These are phyloP conservation scores for Serendipita vermifera DNA, from an alignment of 768 basidiomycete species.

Conservation along the genomic window DNA sequence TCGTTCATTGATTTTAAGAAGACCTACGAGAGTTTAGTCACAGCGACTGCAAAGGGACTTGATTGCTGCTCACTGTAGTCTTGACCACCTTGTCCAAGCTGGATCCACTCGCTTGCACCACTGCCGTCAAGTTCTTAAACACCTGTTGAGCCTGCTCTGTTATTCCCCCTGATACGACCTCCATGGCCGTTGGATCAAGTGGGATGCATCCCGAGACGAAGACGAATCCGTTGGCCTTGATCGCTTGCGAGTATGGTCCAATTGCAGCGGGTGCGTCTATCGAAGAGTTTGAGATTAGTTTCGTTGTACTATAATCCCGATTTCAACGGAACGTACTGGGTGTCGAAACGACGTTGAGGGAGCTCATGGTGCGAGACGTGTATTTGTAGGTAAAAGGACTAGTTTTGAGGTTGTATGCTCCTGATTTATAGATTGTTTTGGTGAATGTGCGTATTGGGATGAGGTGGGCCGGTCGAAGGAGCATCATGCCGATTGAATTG, in stretches of 20 bases:
- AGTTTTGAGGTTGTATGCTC: no score
- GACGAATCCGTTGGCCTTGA: constrained; percentile 70
- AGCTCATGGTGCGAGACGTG: background rate
- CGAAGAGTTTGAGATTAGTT: background rate
- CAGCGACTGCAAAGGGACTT: background rate
- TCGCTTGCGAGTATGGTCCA: constrained; percentile 71
- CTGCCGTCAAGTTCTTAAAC: constrained; percentile 70
- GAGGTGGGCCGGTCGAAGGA: no score
- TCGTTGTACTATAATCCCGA: background rate
- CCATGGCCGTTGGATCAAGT: constrained; percentile 55
- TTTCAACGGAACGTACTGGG: background rate
- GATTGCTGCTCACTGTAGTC: constrained; percentile 72
- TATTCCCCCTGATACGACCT: constrained; percentile 54
- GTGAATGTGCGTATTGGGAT: no score
- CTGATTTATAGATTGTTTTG: no score
- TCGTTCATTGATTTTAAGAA: constrained; percentile 91
- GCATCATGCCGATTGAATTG: no score
- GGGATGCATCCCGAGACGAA: constrained; percentile 88
- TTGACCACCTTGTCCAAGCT: constrained; percentile 74
- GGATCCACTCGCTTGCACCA: constrained; percentile 73
- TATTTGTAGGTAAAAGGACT: no score
- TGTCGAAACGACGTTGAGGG: background rate
- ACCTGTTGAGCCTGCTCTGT: constrained; percentile 76
- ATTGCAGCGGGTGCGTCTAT: constrained; percentile 66
- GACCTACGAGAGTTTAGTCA: constrained; percentile 35